A percentile compares a stretch with the other conserved stretches of the same genome.
phyloP scores from a whole-genome alignment of 78 protist species.

The Polysphondylium violaceum region DNA sequence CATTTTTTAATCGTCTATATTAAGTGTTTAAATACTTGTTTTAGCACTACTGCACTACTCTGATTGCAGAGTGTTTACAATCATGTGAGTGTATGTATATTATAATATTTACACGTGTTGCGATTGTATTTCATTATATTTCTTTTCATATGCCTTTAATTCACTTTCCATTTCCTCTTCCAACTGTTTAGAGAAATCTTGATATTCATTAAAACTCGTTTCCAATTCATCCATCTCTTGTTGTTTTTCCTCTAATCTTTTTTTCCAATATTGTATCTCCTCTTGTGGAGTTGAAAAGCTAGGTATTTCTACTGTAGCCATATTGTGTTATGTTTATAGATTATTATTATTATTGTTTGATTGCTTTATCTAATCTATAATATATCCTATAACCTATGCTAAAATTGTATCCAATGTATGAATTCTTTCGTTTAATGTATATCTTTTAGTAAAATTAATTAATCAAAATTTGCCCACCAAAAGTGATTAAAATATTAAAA shows the following conservation, averaged over 20 bases:
- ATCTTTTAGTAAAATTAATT: no score
- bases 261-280: constrained; percentile 76
- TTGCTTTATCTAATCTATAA: no score
- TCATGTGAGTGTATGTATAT: neutral
- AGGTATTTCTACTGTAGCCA: constrained; percentile 58
- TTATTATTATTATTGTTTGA: neutral
- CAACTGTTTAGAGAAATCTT: constrained; percentile 80
- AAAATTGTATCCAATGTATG: no score
- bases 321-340: neutral
- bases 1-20: constrained; percentile 60
- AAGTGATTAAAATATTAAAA: no score
- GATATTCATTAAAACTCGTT: constrained; percentile 68
- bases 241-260: constrained; percentile 57
- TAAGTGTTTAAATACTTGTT: neutral
- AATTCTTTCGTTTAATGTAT: no score
- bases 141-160: constrained; percentile 69
- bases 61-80: no score
- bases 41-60: no score
- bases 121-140: constrained; percentile 65
- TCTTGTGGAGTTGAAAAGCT: constrained; percentile 36
- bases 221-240: constrained; percentile 76
- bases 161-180: constrained; percentile 84
- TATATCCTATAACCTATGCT: no score
- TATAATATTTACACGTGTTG: constrained; percentile 59
- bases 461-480: no score